Base-by-base conservation (phyloP, 306 rosid genomes). In the Sechiopsis laciniata region DNA sequence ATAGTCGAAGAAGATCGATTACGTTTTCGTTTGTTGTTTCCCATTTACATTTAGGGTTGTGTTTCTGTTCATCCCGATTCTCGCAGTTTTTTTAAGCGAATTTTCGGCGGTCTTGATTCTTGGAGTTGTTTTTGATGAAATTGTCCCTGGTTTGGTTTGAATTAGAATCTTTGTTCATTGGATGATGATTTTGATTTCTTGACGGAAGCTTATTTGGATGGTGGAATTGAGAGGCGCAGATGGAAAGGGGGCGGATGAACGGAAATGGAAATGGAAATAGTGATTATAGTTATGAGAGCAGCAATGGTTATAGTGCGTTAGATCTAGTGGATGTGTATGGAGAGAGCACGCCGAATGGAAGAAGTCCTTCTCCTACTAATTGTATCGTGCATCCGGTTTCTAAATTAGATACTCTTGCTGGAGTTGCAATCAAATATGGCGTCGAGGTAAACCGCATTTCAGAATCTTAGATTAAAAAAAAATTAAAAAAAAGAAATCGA, bases 401-500 rank as follows among this genome's bases (percentile, higher is more conserved):
- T 59, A 92, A 92, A 76, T 82, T 85, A 9, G 98, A 92, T 72
- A 92, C 98, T 20, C 86, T 92, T 71, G 98, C 80, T 73, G 98
- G 98, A 24, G 82, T 92, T 50, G 96, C 98, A 75, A 92, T 92
- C 87, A 92, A 90, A 81, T 92, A 92, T 52, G 96, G 98, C 32
- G 96, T 90, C 50, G 96, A 92, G 96, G 98, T 91, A 79, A 63
- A 42, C 40, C 51, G 0, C 24, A 24, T 35, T 70, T 46, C 24
- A 45, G n/a, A 17, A 40, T 70, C 24, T 50, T 2, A 3, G 13
- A 26, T 32, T 32, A 32, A 32, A n/a, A n/a, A n/a, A n/a, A n/a
- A n/a, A n/a, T n/a, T n/a, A n/a, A n/a, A n/a, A n/a, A n/a, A n/a
- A n/a, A n/a, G n/a, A n/a, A n/a, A n/a, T n/a, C 29, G 29, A 26